These are phyloP conservation scores for Podosphaera fusca DNA, from an alignment of 2,329 filamentous ascomycete species.

Conservation along the genomic window DNA sequence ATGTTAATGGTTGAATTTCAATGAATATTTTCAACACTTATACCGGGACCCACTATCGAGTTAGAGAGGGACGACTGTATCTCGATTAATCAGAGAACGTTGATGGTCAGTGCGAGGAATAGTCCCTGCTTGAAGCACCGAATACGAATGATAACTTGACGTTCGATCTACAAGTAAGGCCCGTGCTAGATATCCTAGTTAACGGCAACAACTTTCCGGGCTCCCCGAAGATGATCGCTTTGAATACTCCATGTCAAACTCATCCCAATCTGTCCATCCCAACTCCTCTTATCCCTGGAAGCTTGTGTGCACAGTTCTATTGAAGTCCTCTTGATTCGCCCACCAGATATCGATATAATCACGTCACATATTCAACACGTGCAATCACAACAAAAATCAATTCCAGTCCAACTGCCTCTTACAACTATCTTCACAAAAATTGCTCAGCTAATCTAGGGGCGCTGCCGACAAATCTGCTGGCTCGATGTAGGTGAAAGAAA, in stretches of 20 bases:
- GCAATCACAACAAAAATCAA: background rate
- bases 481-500: background rate
- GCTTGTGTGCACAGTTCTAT: background rate
- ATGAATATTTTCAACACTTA: too few species aligned
- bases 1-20: too few species aligned
- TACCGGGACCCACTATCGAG: too few species aligned
- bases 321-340: background rate
- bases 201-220: background rate
- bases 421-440: background rate
- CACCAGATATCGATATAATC: background rate
- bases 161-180: background rate
- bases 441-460: background rate
- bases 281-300: background rate
- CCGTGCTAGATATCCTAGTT: background rate
- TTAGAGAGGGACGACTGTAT: too few species aligned
- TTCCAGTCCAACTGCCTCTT: background rate
- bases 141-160: too few species aligned
- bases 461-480: background rate
- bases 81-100: too few species aligned
- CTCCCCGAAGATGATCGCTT: background rate
- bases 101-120: too few species aligned
- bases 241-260: background rate
- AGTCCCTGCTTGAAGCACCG: too few species aligned
- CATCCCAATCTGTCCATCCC: background rate
- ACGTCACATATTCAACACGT: background rate